Evolutionary conservation across 2,329 filamentous ascomycete species (phyloP), one percentile per base, ranked within the genome.

Genomic region (Sphaceloma murrayae): DNA sequence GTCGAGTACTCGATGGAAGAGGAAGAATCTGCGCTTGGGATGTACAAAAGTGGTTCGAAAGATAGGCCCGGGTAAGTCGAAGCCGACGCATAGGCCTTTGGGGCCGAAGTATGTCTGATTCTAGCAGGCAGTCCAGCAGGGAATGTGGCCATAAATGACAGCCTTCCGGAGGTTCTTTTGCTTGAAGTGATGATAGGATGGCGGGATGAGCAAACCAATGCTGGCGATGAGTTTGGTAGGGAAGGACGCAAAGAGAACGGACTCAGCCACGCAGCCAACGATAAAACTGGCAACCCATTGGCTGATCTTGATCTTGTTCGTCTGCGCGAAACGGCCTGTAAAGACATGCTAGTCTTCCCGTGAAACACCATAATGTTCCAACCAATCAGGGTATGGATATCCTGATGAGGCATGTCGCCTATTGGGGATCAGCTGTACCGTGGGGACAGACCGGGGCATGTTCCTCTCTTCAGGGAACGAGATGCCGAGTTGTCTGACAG

Each of bases 71-170:
- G 45, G 38, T 7, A 44, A 19, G 16, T 47, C 38, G 31, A 47
- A 47, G 1, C 45, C 45, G 16, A 47, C 38, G 10, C 13, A 29
- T 16, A 47, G 38, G 3, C 45, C 45, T 29, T 47, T 47, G 5
- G 45, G 45, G 2, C 38, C 38, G 30, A 47, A 47, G 31, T 43
- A 47, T 8, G 31, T 34, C 21, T 29, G 36, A 22, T 47, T 44
- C 45, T 39, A 47, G 11, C 21, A 32, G 2, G 38, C 36, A 19
- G 38, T 42, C 45, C 45, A 47, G 31, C 26, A 27, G 8, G 45
- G 45, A 5, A 47, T 43, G 14, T 21, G 29, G 6, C 45, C 38
- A 32, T 43, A 16, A 11, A 14, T 40, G 21, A 47, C 45, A 2
- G 16, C 22, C 10, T 40, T 31, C n/a, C 45, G 36, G 6, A 47